phyloP scores from a whole-genome alignment of 306 rosid genomes.

The Malus sieversii region DNA sequence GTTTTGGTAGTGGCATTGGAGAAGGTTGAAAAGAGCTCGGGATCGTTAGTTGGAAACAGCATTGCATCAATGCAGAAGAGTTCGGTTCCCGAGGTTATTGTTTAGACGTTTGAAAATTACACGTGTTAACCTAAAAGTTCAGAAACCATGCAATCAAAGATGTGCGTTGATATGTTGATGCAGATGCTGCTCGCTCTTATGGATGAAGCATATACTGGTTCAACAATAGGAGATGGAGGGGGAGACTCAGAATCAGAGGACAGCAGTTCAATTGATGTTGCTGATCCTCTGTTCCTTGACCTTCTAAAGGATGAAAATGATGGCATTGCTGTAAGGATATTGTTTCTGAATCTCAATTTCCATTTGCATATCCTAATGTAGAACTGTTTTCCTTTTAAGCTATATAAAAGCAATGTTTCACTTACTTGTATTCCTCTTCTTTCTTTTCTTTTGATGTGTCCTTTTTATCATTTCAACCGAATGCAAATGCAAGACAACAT shows the following conservation, averaged over 20 bases:
- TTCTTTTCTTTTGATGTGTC: not conserved
- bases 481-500: not conserved
- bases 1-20: constrained; percentile 93
- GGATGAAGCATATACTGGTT: constrained; percentile 99
- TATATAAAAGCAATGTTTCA: not conserved
- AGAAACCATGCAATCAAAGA: constrained; percentile 6
- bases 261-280: constrained; percentile 61
- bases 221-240: constrained; percentile 85
- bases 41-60: constrained; percentile 80
- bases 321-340: constrained; percentile 73
- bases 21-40: constrained; percentile 73
- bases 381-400: not conserved
- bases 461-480: not conserved
- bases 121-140: constrained; percentile 8
- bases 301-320: constrained; percentile 97
- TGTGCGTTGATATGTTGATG: constrained; percentile 12
- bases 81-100: constrained; percentile 81
- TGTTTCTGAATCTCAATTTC: constrained; percentile 5
- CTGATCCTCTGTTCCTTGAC: constrained; percentile 82
- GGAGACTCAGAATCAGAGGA: constrained; percentile 92
- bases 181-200: constrained; percentile 97
- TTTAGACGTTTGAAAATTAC: constrained; percentile 8
- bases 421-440: not conserved
- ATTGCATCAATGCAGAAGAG: constrained; percentile 93
- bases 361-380: not conserved